A percentile compares a stretch with the other conserved stretches of the same genome.
These are phyloP conservation scores for Evansstolkia leycettana DNA, from an alignment of 495 filamentous ascomycete genomes.

Conservation along the genomic window DNA sequence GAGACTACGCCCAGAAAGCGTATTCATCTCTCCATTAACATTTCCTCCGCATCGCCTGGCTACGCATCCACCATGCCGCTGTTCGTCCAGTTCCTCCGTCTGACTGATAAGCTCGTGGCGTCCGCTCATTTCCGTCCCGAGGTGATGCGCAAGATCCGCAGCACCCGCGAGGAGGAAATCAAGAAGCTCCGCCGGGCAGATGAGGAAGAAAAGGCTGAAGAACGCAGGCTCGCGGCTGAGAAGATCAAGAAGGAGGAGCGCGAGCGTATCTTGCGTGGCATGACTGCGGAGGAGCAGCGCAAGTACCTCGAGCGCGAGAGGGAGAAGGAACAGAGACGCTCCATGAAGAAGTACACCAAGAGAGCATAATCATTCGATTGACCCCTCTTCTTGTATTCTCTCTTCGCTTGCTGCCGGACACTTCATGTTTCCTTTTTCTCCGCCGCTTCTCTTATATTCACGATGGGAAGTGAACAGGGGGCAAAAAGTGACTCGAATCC, in stretches of 20 bases:
- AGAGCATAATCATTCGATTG: slow-evolving; percentile 18
- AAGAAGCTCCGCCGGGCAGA: slow-evolving; percentile 66
- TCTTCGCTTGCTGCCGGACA: slow-evolving; percentile 1
- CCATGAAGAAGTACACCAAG: slow-evolving; percentile 55
- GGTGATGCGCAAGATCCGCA: slow-evolving; percentile 71
- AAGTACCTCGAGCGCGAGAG: slow-evolving; percentile 88
- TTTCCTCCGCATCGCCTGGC: slow-evolving; percentile 46
- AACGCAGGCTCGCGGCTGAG: slow-evolving; percentile 64
- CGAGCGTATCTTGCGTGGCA: slow-evolving; percentile 65
- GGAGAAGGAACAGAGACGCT: slow-evolving; percentile 66
- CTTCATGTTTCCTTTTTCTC: slow-evolving; percentile 5
- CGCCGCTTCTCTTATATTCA: neutral
- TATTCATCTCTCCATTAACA: slow-evolving; percentile 58
- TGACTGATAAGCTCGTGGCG: slow-evolving; percentile 67
- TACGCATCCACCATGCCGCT: slow-evolving; percentile 61
- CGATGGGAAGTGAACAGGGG: neutral
- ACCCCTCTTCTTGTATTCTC: slow-evolving; percentile 7
- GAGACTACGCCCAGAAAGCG: slow-evolving; percentile 81
- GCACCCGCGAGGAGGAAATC: slow-evolving; percentile 69
- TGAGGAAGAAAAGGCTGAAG: slow-evolving; percentile 92
- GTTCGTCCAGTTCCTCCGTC: slow-evolving; percentile 71
- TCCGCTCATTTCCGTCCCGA: slow-evolving; percentile 78
- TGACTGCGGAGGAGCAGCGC: slow-evolving; percentile 89
- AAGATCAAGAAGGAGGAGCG: slow-evolving; percentile 86
- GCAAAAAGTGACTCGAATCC: slow-evolving; percentile 6